Base-by-base conservation (phyloP, 768 basidiomycete species). In the Mycena maculata region DNA sequence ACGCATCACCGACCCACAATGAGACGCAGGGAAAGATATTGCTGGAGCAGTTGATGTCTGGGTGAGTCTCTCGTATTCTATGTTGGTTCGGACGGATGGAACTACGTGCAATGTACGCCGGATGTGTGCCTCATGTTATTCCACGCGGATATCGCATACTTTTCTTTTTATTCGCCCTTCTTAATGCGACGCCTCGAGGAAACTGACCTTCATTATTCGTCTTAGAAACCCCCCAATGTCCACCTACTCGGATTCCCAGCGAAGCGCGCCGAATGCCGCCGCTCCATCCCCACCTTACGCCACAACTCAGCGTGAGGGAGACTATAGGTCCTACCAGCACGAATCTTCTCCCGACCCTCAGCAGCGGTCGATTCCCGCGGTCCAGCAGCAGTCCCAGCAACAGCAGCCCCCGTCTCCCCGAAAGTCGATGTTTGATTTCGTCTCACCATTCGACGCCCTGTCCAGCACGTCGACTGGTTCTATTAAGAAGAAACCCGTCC, bases 361-460 rank as follows among this genome's bases (percentile, higher is more conserved):
- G 42, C 83, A 83, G 44, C 76, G 81, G 63, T 53, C 79, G 39
- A 73, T 72, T 10, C 73, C 76, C 39, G 74, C 72, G 30, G 65
- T 73, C 53, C 75, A 72, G 31, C 79, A 76, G 60, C 72, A 71
- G 42, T n/a, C n/a, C n/a, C 79, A 74, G 33, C 84, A 84, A 54
- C 86, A 83, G 63, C 81, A 86, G 4, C 88, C 90, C 0, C 87
- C 92, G 31, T 90, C 91, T 44, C 86, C 90, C 25, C 90, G 89
- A 72, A 90, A 91, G 77, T 91, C 92, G 53, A 88, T 94, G 86
- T 95, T 95, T 71, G 92, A 94, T 41, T 95, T 92, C 67, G 85
- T 91, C 54, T 93, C 92, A 53, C 90, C 94, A 2, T 94, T 95
- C 71, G 93, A 95, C 71, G 93, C 92, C 27, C 84, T 95, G 49